Evolutionary conservation across 176 grass and related monocot genomes (phyloP), one percentile per base, ranked within the genome.

Genomic region (Hsuehochloa calcarea): DNA sequence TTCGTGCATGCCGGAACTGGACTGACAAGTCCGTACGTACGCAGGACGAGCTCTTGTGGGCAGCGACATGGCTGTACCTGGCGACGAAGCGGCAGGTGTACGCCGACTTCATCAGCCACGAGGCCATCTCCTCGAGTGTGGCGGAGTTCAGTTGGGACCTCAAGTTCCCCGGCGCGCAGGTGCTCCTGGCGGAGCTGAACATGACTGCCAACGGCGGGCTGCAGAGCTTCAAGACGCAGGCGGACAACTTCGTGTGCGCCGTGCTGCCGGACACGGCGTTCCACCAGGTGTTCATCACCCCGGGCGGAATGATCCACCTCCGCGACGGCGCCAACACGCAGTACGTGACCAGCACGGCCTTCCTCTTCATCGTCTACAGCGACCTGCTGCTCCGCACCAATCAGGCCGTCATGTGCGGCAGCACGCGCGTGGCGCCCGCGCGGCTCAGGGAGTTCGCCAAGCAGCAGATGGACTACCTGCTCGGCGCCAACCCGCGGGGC

Each of bases 111-210:
- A 85, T 99, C 78, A 58, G 76, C 27, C 82, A 95, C 54, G 91
- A 99, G 83, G 88, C 93, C 51, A 85, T 96, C 69, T 90, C 96
- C 0, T 89, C 93, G 23, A 96, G 93, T 61, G 93, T 95, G 4
- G 91, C 93, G 4, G 96, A 99, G 82, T 99, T 99, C 90, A 99
- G 96, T 74, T 99, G 96, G 96, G 96, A 99, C 82, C 89, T 99
- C 64, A 99, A 99, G 78, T 99, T 79, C 70, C 88, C 91, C 0
- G 96, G 96, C 10, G 96, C 91, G 7, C 93, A 99, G 91, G 34
- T 99, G 10, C 96, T 99, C 15, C 91, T 96, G 4, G 59, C 93
- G 34, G 89, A 89, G 89, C 40, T 89, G 43, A 87, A 96, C 74
- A 80, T 96, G 80, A 89, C 77, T 5, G 82, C 89, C 40, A 77